Percentiles rank a stretch among this genome's conserved stretches.
phyloP scores from a whole-genome alignment of 2,329 filamentous ascomycete species.

The Graphilbum ipis-grandicollis region DNA sequence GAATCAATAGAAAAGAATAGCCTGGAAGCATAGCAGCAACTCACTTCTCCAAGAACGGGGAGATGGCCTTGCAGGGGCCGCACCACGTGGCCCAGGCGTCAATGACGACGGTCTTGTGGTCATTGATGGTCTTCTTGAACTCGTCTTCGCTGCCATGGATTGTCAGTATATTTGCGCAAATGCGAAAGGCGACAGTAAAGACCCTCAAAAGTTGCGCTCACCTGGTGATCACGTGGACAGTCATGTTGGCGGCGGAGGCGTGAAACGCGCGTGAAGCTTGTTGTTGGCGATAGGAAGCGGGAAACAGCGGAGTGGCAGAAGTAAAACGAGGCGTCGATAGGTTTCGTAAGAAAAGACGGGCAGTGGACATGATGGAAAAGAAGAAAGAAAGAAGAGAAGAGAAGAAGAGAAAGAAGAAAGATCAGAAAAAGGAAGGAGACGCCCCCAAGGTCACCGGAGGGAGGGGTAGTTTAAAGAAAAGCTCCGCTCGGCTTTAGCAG shows the following conservation, averaged over 20 bases:
- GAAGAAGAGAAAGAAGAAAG: neutral
- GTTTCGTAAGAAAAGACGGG: neutral
- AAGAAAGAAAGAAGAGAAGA: neutral
- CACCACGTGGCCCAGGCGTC: constrained; percentile 89
- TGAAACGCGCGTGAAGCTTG: constrained; percentile 4
- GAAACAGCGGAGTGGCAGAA: too few relatives aligned
- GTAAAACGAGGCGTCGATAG: too few relatives aligned
- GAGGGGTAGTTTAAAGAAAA: too few relatives aligned
- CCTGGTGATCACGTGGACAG: constrained; percentile 7
- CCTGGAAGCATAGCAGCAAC: too few relatives aligned
- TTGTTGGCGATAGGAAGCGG: neutral
- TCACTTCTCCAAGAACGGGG: constrained; percentile 54
- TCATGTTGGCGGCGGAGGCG: constrained; percentile 5
- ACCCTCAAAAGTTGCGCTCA: neutral
- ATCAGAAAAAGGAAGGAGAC: too few relatives aligned
- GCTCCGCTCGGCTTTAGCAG: too few relatives aligned
- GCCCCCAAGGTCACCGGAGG: too few relatives aligned
- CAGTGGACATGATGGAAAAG: neutral
- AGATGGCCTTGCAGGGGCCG: constrained; percentile 84
- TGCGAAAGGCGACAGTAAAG: neutral
- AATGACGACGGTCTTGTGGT: constrained; percentile 43
- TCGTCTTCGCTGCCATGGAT: constrained; percentile 4
- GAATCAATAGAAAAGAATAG: neutral
- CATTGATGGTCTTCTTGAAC: constrained; percentile 20
- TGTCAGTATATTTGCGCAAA: neutral